These are phyloP conservation scores for Nidularia pulvinata DNA, from an alignment of 768 basidiomycete genomes.

Conservation along the genomic window DNA sequence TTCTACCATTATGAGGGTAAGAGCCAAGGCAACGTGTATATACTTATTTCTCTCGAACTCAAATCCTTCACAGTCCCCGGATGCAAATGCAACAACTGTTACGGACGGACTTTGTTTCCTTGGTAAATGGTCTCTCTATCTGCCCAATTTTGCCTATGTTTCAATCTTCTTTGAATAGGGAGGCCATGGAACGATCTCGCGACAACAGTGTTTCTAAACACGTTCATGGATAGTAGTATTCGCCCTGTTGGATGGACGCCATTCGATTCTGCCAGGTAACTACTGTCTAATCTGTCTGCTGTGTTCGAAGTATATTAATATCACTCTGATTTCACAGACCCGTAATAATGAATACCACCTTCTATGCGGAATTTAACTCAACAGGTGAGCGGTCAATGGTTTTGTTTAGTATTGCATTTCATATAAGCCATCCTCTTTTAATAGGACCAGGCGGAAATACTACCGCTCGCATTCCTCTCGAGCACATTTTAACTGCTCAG, in stretches of 20 bases:
- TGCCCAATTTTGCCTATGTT: not conserved
- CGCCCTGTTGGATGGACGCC: slow-evolving; percentile 49
- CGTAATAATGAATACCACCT: slow-evolving; percentile 49
- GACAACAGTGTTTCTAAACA: slow-evolving; percentile 49
- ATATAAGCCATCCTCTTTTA: no score
- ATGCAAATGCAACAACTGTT: slow-evolving; percentile 48
- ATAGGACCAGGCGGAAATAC: slow-evolving; percentile 53
- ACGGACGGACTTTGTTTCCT: slow-evolving; percentile 48
- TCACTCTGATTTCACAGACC: slow-evolving; percentile 22
- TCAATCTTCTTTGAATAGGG: slow-evolving; percentile 12
- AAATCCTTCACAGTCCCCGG: slow-evolving; percentile 43
- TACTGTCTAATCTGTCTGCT: not conserved
- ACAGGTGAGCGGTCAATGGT: slow-evolving; percentile 29
- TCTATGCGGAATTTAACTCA: slow-evolving; percentile 59
- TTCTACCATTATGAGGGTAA: slow-evolving; percentile 54
- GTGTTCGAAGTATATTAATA: not conserved
- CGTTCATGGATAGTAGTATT: slow-evolving; percentile 60
- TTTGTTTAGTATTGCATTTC: no score
- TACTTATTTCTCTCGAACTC: not conserved
- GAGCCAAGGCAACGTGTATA: slow-evolving; percentile 9
- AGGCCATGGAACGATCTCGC: slow-evolving; percentile 68
- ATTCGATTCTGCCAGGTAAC: slow-evolving; percentile 39
- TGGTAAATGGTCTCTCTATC: slow-evolving; percentile 23
- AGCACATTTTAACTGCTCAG: slow-evolving; percentile 41
- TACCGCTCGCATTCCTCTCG: slow-evolving; percentile 36